Percentiles rank a stretch among this genome's conserved stretches.
phyloP scores from a whole-genome alignment of 2,329 filamentous ascomycete genomes.

The Blastomyces gilchristii region DNA sequence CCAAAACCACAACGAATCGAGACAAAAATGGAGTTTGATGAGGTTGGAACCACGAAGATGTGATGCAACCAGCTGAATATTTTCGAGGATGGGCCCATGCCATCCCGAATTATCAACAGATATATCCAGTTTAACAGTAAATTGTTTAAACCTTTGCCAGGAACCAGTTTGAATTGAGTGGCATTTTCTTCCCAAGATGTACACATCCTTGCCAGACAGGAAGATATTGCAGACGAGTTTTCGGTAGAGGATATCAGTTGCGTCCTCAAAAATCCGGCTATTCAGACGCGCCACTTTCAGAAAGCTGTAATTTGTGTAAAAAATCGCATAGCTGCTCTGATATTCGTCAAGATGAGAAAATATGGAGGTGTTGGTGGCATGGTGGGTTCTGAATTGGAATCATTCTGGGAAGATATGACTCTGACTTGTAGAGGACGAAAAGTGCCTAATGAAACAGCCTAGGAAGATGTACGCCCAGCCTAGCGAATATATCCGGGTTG shows the following conservation, averaged over 20 bases:
- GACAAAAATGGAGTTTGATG: constrained; percentile 8
- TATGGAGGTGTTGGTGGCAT: not conserved
- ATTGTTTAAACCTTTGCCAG: constrained; percentile 11
- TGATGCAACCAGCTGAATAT: constrained; percentile 6
- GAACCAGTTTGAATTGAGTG: constrained; percentile 10
- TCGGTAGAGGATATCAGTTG: constrained; percentile 10
- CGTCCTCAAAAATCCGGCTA: constrained; percentile 11
- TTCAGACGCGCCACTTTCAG: constrained; percentile 9
- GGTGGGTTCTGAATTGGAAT: no score
- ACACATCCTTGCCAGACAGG: not conserved
- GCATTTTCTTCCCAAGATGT: constrained; percentile 11
- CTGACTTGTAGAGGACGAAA: no score
- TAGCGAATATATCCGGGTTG: no score
- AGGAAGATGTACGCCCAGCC: no score
- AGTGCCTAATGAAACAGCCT: no score
- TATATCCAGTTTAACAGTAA: not conserved
- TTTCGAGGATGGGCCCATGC: not conserved
- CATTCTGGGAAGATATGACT: no score
- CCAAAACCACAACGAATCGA: not conserved
- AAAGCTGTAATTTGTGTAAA: constrained; percentile 9
- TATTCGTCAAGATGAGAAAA: constrained; percentile 13
- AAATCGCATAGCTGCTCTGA: constrained; percentile 2
- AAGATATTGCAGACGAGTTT: constrained; percentile 9
- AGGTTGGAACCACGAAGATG: constrained; percentile 8
- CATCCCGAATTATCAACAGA: not conserved